These are phyloP conservation scores for Hypoxylon subgilvum DNA, from an alignment of 495 filamentous ascomycete genomes.

Conservation along the genomic window DNA sequence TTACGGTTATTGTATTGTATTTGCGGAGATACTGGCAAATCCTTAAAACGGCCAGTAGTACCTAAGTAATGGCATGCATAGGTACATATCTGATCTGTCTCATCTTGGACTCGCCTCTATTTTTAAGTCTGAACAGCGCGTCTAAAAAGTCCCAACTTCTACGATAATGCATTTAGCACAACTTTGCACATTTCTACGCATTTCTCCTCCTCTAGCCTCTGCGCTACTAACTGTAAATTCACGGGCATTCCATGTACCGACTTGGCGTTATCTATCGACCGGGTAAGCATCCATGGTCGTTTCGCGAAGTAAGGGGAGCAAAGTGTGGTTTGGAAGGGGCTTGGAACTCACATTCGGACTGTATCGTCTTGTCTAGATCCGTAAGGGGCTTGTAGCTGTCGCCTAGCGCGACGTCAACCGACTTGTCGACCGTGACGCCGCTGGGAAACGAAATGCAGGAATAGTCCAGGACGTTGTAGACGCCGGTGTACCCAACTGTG, in stretches of 20 bases:
- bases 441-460: conserved; percentile 54
- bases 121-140: not conserved
- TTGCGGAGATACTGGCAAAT: no score
- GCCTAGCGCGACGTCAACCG: conserved; percentile 62
- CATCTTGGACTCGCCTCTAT: no score
- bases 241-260: conserved; percentile 81
- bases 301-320: not conserved
- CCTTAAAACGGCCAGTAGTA: no score
- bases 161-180: conserved; percentile 60
- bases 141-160: not conserved
- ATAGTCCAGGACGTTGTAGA: conserved; percentile 62
- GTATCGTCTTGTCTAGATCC: conserved; percentile 72
- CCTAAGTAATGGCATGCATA: no score
- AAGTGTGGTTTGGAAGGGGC: not conserved
- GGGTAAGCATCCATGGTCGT: conserved; percentile 1
- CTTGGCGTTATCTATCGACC: conserved; percentile 60
- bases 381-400: conserved; percentile 65
- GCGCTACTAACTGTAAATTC: conserved; percentile 79
- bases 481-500: conserved; percentile 76
- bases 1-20: not conserved
- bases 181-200: conserved; percentile 76
- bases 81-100: no score
- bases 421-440: conserved; percentile 71
- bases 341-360: conserved; percentile 64
- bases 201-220: conserved; percentile 82